Evolutionary conservation across 352 stramenopile species (phyloP).

Genomic region (Phytophthora foliorum): DNA sequence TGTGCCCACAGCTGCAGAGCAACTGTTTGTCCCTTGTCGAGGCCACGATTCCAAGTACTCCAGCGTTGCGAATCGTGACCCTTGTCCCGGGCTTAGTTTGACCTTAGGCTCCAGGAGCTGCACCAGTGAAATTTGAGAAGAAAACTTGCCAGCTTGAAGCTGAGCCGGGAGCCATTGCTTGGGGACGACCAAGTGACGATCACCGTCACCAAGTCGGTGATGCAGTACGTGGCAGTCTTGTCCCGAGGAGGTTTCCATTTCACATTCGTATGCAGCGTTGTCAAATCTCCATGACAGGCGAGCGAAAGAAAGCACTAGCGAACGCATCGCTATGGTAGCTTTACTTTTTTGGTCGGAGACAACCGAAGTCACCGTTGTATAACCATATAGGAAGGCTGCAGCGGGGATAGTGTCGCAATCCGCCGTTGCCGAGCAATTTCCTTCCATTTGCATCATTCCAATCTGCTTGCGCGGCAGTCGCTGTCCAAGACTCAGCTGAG

Average conservation of each 20-base stretch:
- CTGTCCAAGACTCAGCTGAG: not conserved
- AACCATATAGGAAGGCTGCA: slow-evolving; percentile 51
- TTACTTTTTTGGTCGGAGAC: slow-evolving; percentile 1
- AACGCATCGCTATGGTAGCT: slow-evolving; percentile 3
- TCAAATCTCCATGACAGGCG: slow-evolving; percentile 55
- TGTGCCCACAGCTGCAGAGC: slow-evolving; percentile 40
- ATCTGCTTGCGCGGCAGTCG: slow-evolving; percentile 42
- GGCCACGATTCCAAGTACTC: slow-evolving; percentile 31
- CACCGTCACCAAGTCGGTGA: slow-evolving; percentile 35
- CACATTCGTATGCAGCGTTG: slow-evolving; percentile 30
- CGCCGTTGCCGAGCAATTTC: slow-evolving; percentile 23
- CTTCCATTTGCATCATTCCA: slow-evolving; percentile 30
- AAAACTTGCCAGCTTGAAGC: slow-evolving; percentile 16
- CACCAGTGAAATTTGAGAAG: slow-evolving; percentile 39
- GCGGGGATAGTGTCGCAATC: slow-evolving; percentile 21
- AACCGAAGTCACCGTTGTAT: slow-evolving; percentile 31
- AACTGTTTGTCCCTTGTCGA: slow-evolving; percentile 2
- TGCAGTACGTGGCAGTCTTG: slow-evolving; percentile 44
- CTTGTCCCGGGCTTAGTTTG: slow-evolving; percentile 17
- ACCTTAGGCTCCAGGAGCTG: slow-evolving; percentile 50
- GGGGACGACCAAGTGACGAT: slow-evolving; percentile 42
- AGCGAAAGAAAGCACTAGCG: slow-evolving; percentile 45
- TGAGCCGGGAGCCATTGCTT: slow-evolving; percentile 34
- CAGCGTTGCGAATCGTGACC: slow-evolving; percentile 23
- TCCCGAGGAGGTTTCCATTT: slow-evolving; percentile 1